A percentile compares a stretch with the other conserved stretches of the same genome.
Conservation (phyloP, 345 rosid species). For the Abelmoschus esculentus region DNA sequence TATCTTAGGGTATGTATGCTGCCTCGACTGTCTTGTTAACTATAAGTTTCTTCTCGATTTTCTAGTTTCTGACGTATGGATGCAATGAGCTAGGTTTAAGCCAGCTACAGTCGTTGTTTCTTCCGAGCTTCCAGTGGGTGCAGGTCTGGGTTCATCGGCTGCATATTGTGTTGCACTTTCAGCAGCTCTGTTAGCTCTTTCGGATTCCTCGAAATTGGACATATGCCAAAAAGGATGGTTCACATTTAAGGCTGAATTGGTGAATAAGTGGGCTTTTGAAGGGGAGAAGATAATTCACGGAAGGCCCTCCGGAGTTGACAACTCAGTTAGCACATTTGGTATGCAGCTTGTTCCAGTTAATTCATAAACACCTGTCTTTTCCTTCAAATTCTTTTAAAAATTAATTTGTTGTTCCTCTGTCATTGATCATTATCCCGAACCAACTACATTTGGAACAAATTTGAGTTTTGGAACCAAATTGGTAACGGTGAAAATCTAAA, state of each 20-base stretch:
- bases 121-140: conserved; percentile 82
- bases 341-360: conserved; percentile 14
- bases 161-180: conserved; percentile 74
- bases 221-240: conserved; percentile 44
- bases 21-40: background rate
- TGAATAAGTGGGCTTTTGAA: conserved; percentile 95
- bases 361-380: background rate
- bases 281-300: conserved; percentile 95
- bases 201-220: conserved; percentile 35
- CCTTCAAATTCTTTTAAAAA: background rate
- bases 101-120: conserved; percentile 63
- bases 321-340: conserved; percentile 95
- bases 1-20: conserved; percentile 58
- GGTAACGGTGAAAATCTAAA: background rate
- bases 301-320: conserved; percentile 94
- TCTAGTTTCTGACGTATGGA: conserved; percentile 13
- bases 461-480: background rate
- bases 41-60: background rate
- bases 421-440: background rate
- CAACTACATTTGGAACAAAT: background rate
- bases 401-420: background rate
- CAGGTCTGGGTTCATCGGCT: conserved; percentile 96
- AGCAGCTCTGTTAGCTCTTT: conserved; percentile 57
- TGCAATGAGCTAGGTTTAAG: conserved; percentile 43
- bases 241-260: conserved; percentile 43